Evolutionary conservation across 202 grass and related monocot genomes (phyloP).

Genomic region (Musa balbisiana): DNA sequence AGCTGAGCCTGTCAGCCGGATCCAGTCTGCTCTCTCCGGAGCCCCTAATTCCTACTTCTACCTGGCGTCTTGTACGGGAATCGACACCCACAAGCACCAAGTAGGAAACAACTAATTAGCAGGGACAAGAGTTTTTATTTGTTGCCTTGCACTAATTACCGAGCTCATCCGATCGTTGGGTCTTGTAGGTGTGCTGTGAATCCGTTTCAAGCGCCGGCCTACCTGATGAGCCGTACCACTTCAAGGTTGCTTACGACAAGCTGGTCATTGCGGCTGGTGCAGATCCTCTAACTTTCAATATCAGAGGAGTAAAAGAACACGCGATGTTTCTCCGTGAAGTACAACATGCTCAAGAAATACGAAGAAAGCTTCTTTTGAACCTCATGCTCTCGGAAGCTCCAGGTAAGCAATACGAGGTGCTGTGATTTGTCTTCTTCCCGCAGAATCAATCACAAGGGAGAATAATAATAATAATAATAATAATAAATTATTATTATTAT

Average conservation of each 20-base stretch:
- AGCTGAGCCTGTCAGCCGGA: slow-evolving; percentile 74
- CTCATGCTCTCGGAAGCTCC: slow-evolving; percentile 94
- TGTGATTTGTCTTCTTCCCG: not conserved
- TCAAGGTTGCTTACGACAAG: slow-evolving; percentile 90
- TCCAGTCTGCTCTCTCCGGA: slow-evolving; percentile 60
- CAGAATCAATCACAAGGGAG: no score
- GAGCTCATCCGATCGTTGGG: not conserved
- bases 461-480: no score
- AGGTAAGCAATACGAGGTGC: slow-evolving; percentile 23
- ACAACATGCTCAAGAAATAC: slow-evolving; percentile 81
- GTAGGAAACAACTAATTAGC: not conserved
- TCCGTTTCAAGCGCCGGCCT: slow-evolving; percentile 29
- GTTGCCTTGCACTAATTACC: not conserved
- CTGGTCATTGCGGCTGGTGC: slow-evolving; percentile 76
- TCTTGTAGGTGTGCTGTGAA: slow-evolving; percentile 41
- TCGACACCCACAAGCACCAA: slow-evolving; percentile 59
- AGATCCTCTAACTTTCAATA: slow-evolving; percentile 79
- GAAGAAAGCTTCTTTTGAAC: slow-evolving; percentile 70
- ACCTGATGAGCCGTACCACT: slow-evolving; percentile 41
- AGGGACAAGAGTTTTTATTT: not conserved
- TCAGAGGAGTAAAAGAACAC: slow-evolving; percentile 69
- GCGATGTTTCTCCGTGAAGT: slow-evolving; percentile 90
- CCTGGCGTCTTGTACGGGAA: slow-evolving; percentile 49
- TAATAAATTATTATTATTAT: not conserved
- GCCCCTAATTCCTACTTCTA: slow-evolving; percentile 68